Evolutionary conservation across 176 grass and related monocot species (phyloP).

Genomic region (Juncus effusus): DNA sequence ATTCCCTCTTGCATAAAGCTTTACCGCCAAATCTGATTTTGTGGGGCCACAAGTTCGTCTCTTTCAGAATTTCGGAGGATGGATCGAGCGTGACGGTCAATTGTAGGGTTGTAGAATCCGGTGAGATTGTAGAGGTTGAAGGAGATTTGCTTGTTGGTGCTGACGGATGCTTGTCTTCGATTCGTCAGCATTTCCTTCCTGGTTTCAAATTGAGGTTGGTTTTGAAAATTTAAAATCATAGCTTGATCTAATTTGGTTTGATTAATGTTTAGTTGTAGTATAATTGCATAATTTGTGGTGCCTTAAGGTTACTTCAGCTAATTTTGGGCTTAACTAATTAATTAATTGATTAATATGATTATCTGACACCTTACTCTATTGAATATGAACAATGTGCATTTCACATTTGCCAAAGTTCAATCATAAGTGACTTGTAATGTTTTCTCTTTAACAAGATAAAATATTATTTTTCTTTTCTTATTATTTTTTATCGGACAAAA

Average conservation of each 20-base stretch:
- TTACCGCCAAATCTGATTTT: constrained; percentile 51
- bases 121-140: constrained; percentile 42
- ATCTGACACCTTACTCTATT: not conserved
- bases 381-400: not conserved
- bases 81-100: constrained; percentile 37
- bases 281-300: too few species aligned
- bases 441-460: too few species aligned
- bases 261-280: not conserved
- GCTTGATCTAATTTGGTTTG: not conserved
- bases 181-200: constrained; percentile 64
- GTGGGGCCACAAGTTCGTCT: constrained; percentile 75
- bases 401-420: not conserved
- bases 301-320: not conserved
- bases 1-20: constrained; percentile 44
- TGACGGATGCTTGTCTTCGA: constrained; percentile 57
- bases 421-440: too few species aligned
- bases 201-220: constrained; percentile 58
- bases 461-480: too few species aligned
- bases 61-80: constrained; percentile 41
- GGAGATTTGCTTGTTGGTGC: constrained; percentile 75
- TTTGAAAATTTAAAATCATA: too few species aligned
- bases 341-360: not conserved
- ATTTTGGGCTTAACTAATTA: not conserved
- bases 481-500: too few species aligned
- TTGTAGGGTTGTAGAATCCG: constrained; percentile 37